Percentiles rank a stretch among this genome's conserved stretches.
Evolutionary conservation across 2,329 filamentous ascomycete genomes (phyloP).

Genomic region (Pseudogymnoascus sp.): DNA sequence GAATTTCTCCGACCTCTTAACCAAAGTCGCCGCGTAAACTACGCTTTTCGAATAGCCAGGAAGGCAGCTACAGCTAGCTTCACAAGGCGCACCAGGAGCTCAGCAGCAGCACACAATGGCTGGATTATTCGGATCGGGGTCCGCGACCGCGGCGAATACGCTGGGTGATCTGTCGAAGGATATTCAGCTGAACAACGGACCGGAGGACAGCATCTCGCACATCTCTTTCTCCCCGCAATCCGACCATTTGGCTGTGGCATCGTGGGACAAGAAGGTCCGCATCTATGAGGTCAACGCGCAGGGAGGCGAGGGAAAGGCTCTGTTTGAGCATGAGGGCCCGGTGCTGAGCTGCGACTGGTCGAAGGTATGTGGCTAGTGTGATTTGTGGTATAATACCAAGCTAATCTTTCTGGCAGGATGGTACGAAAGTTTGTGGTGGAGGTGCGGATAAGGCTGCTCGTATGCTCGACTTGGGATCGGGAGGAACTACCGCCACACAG

Average conservation of each 20-base stretch:
- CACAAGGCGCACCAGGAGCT: not conserved
- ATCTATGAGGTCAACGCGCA: constrained; percentile 83
- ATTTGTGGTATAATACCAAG: constrained; percentile 12
- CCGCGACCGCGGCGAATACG: constrained; percentile 50
- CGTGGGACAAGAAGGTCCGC: constrained; percentile 96
- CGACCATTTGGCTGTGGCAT: constrained; percentile 81
- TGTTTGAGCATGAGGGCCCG: constrained; percentile 78
- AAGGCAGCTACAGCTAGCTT: not conserved
- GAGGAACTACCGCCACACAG: constrained; percentile 52
- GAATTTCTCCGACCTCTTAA: not conserved
- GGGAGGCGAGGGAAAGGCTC: constrained; percentile 73
- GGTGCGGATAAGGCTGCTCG: constrained; percentile 88
- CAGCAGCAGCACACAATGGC: constrained; percentile 46
- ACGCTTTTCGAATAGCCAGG: not conserved
- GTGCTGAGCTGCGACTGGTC: constrained; percentile 83
- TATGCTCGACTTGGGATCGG: constrained; percentile 69
- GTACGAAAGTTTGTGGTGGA: constrained; percentile 75
- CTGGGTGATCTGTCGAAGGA: constrained; percentile 89
- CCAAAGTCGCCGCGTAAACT: not conserved
- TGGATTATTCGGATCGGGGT: constrained; percentile 46
- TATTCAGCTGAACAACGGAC: constrained; percentile 66
- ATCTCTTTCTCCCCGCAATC: constrained; percentile 68
- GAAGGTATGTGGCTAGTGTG: constrained; percentile 50
- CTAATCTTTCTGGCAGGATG: constrained; percentile 53
- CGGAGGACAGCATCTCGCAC: constrained; percentile 83